Evolutionary conservation across 768 basidiomycete genomes (phyloP), one percentile per base, ranked within the genome.

Genomic region (Fibroporia radiculosa): DNA sequence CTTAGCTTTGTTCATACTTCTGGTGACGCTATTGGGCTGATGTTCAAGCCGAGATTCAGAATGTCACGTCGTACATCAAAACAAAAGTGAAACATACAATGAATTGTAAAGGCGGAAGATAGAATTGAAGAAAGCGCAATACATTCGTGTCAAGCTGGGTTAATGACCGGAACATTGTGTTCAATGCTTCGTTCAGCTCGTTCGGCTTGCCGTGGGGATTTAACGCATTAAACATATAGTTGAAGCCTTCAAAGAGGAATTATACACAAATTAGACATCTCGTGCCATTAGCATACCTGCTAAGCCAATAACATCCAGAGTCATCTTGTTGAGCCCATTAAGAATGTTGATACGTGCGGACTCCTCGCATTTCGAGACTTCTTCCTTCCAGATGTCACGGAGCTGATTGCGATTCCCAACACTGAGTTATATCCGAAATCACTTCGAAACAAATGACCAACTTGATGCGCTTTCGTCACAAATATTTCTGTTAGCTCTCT

Each of bases 401-500:
- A 54, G 45, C 47, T 52, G 22, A 27, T 14, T 6, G 25, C n/a
- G 22, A 22, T 5, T 20, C 38, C 20, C 8, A 31, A 31, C 29
- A 40, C 23, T 24, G 8, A 11, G 11, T 11, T 11, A 12, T 22
- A 8, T 10, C 7, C 12, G 11, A 11, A 16, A 18, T 27, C 31
- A 20, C 13, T 23, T 11, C 16, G 28, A 24, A 28, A 20, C 6
- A 19, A 22, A 33, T 6, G 20, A 35, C 34, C n/a, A 24, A 77
- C 80, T 58, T 74, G 61, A 0, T 71, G 50, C 0, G 81, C 63
- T 56, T 81, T 83, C 2, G 72, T 68, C 3, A 78, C 51, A 48
- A 84, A 82, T 11, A 77, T 74, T 12, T 67, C 67, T 0, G 78
- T 78, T 11, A 82, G 54, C 33, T 73, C 74, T 2, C 80, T 66